Conservation (phyloP, 2,329 filamentous ascomycete genomes). For the Fusarium pininemorale region DNA sequence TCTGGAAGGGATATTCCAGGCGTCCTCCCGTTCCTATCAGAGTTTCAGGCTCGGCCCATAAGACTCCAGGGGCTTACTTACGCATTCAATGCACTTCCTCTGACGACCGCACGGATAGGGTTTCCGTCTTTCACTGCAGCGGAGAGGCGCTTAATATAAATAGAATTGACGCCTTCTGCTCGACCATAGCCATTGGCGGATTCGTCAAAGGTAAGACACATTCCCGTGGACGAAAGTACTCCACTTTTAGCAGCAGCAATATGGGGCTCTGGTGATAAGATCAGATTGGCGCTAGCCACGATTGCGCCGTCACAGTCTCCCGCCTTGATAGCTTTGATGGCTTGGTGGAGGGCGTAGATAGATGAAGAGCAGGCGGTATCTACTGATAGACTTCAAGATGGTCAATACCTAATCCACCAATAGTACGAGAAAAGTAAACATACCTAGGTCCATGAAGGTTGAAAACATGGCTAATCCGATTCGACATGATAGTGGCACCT, state of each 20-base stretch:
- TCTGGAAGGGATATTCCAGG: background rate
- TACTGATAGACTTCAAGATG: background rate
- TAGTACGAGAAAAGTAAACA: accelerated
- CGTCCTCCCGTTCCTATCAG: background rate
- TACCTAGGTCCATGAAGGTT: background rate
- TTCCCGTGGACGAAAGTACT: background rate
- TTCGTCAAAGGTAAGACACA: background rate
- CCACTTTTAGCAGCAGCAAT: background rate
- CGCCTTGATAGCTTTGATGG: background rate
- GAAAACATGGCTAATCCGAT: background rate
- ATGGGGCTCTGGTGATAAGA: background rate
- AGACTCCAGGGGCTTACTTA: accelerated
- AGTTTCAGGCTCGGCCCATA: accelerated
- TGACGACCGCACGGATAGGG: background rate
- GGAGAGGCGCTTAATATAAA: background rate
- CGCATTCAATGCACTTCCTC: background rate
- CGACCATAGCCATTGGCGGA: background rate
- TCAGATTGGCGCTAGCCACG: background rate
- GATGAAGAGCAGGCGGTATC: background rate
- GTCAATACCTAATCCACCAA: accelerated
- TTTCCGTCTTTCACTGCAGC: background rate
- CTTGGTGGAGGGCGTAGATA: background rate
- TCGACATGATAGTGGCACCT: background rate
- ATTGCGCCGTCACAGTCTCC: background rate
- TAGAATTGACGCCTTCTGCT: background rate